Evolutionary conservation across 2,329 filamentous ascomycete species (phyloP), one percentile per base, ranked within the genome.

Genomic region (Venturia aucupariae): DNA sequence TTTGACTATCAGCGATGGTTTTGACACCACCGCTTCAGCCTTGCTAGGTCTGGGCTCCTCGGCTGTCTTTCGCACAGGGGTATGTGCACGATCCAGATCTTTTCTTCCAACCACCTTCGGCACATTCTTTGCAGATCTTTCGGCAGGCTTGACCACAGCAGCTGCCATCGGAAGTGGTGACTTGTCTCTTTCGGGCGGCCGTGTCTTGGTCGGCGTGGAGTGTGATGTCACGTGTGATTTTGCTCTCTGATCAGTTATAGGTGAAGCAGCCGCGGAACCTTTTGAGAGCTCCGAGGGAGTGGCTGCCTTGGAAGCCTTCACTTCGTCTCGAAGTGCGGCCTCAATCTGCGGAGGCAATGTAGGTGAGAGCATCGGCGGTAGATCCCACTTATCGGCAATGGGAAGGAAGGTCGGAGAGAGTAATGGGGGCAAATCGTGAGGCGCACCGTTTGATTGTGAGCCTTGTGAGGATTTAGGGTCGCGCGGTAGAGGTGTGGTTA

Each of bases 331-430:
- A 32, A 86, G 71, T 64, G 83, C 80, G 65, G 78, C 80, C 68
- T 82, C 80, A 55, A 86, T 78, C 63, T 80, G 80, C 2, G 80
- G 76, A 7, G 83, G 83, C 4, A 86, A 75, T 17, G 81, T 84
- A 3, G 83, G 83, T 4, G 84, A 86, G n/a, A 86, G 73, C 42
- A 84, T 76, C 11, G 78, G 76, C 13, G 83, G 83, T 22, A 85
- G 72, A 64, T 72, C 76, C 32, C 75, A 70, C 63, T 74, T 74
- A 76, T 30, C 78, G 3, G 51, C 30, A 3, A 35, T 15, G 77
- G 32, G 73, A 81, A 62, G 41, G 60, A 64, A 57, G 42, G 63
- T 67, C 6, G 75, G 72, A 17, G 75, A 75, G 38, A 75, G 67
- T 19, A 74, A 67, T 3, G 74, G 73, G 6, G 75, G 75, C 10